Conservation (phyloP, 805 yeast genomes). For the Metschnikowia baotianmanensis region DNA sequence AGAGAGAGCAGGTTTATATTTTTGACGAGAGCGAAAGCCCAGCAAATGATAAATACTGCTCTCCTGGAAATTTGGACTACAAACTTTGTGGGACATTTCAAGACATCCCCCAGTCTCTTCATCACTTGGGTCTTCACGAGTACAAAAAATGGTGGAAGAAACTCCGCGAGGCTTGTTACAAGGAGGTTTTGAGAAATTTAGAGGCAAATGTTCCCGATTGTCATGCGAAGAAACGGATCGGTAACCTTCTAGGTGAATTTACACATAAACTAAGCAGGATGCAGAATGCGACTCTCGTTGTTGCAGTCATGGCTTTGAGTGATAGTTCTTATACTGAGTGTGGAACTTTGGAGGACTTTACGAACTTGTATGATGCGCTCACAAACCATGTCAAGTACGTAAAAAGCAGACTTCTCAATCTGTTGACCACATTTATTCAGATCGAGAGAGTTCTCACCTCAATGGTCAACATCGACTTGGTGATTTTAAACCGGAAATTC, state of each 20-base stretch:
- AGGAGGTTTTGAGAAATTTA: not conserved
- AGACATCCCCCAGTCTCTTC: not conserved
- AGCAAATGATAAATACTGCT: not conserved
- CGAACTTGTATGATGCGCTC: not conserved
- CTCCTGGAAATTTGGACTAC: not conserved
- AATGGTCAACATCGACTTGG: not conserved
- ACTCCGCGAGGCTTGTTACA: slow-evolving; percentile 3
- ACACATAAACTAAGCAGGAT: slow-evolving; percentile 5
- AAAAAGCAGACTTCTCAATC: not conserved
- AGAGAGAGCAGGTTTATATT: no score
- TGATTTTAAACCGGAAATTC: not conserved
- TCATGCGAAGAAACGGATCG: not conserved
- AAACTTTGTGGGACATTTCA: not conserved
- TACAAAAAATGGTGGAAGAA: not conserved
- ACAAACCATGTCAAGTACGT: not conserved
- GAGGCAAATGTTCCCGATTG: not conserved
- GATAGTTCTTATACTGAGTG: not conserved
- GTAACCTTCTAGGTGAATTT: not conserved
- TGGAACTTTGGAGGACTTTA: not conserved
- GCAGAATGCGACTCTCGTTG: slow-evolving; percentile 1
- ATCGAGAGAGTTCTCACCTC: not conserved
- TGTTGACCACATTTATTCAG: not conserved
- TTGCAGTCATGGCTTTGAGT: not conserved
- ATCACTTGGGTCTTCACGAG: not conserved
- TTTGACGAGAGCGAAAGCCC: no score